Conservation (phyloP, 2,329 filamentous ascomycete genomes). For the Fusarium bactridioides region DNA sequence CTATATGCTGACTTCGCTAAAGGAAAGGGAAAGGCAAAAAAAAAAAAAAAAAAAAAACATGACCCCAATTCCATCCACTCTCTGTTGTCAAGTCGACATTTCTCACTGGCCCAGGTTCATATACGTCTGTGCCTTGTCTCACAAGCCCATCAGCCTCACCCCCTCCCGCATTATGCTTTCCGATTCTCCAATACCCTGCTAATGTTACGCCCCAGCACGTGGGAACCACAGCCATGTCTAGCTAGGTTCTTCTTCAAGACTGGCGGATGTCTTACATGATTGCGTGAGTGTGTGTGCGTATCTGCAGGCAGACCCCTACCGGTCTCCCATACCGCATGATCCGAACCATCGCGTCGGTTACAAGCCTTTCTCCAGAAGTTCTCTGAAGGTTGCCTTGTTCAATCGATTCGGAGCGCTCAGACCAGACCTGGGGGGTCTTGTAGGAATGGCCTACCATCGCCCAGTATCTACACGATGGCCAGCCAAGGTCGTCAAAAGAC, state of each 20-base stretch:
- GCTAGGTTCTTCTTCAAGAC: slow-evolving; percentile 7
- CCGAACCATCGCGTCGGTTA: slow-evolving; percentile 5
- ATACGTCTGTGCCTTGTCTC: background rate
- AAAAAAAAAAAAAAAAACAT: background rate
- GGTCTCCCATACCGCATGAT: slow-evolving; percentile 9
- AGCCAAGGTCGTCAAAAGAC: background rate
- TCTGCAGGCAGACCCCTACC: slow-evolving; percentile 14
- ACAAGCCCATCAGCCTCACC: background rate
- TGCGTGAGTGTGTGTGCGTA: background rate
- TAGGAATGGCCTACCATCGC: background rate
- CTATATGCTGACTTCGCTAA: background rate
- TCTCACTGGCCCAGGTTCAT: background rate
- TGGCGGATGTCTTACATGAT: slow-evolving; percentile 16
- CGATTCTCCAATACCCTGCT: background rate
- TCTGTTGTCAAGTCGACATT: background rate
- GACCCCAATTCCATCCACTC: background rate
- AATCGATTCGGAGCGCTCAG: background rate
- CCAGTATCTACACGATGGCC: background rate
- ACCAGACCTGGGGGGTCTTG: background rate
- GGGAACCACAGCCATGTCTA: slow-evolving; percentile 9
- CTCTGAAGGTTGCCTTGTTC: background rate
- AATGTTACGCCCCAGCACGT: slow-evolving; percentile 7
- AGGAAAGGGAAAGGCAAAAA: background rate
- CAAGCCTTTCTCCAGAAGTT: background rate
- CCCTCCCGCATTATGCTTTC: background rate